Evolutionary conservation across 2,329 filamentous ascomycete species (phyloP), one percentile per base, ranked within the genome.

Genomic region (Hirsutella minnesotensis): DNA sequence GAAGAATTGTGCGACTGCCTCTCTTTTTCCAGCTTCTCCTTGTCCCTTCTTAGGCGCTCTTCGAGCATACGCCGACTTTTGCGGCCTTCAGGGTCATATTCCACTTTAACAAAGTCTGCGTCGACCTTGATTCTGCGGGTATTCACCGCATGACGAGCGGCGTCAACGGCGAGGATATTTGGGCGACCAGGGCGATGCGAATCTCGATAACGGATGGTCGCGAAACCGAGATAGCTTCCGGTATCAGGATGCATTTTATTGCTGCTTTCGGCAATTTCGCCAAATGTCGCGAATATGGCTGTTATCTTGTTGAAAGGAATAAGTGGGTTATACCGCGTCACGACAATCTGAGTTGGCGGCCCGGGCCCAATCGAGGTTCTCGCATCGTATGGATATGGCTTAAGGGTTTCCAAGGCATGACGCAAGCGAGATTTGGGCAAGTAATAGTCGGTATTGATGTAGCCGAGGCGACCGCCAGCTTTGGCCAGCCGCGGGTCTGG

Each of bases 161-260:
- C 86, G 46, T 85, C 81, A 34, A 83, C 78, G 5, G 87, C 92
- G 40, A 80, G 74, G 33, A 86, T 66, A 42, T 65, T 61, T 5
- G 59, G 56, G 7, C 56, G 56, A 37, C 58, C 61, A 4, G 58
- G 51, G 13, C 60, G 61, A 66, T 77, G 73, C 2, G 73, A 68
- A 58, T 96, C 90, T 55, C 83, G 81, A 62, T 94, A 98, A 46
- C 83, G 81, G 57, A 98, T 87, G 15, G 87, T 86, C 50, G 86
- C 94, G 58, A 98, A 89, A 12, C 92, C 92, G 12, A 98, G 74
- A 57, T 94, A 94, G 56, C 86, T 92, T 16, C 92, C 92, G 12
- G 89, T 96, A 45, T 89, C 83, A 9, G 92, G 92, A 61, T 98
- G 88, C 55, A 94, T 90, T 60, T 94, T 90, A 57, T 95, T 95